Conservation (phyloP, 2,329 filamentous ascomycete genomes). For the Pseudogymnoascus sp. region DNA sequence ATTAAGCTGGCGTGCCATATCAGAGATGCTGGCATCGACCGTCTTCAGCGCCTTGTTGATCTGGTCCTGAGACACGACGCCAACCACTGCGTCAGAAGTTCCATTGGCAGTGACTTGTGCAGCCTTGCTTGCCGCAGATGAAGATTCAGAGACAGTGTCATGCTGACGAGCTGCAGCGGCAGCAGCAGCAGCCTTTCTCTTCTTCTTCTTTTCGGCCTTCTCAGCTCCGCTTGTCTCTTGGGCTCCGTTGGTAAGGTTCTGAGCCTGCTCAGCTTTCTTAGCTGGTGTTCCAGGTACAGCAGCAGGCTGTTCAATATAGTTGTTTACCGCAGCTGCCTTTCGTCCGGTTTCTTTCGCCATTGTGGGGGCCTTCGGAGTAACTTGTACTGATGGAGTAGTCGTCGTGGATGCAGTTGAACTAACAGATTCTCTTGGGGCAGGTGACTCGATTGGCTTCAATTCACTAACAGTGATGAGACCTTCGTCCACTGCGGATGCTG, state of each 20-base stretch:
- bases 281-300: constrained; percentile 25
- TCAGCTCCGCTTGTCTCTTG: constrained; percentile 33
- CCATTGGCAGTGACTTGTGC: constrained; percentile 14
- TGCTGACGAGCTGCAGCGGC: constrained; percentile 8
- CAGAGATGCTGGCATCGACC: constrained; percentile 40
- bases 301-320: constrained; percentile 16
- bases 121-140: constrained; percentile 14
- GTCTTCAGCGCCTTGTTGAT: constrained; percentile 39
- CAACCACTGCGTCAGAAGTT: constrained; percentile 12
- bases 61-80: constrained; percentile 20
- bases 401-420: neutral
- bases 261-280: constrained; percentile 27
- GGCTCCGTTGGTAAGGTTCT: constrained; percentile 19
- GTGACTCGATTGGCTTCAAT: constrained; percentile 41
- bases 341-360: constrained; percentile 20
- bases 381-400: neutral
- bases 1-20: constrained; percentile 43
- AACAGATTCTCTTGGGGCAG: constrained; percentile 22
- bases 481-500: constrained; percentile 66
- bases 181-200: constrained; percentile 52
- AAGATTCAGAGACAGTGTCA: constrained; percentile 8
- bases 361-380: constrained; percentile 15
- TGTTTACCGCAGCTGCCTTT: constrained; percentile 19
- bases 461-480: constrained; percentile 69
- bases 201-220: constrained; percentile 59